Evolutionary conservation across 441 rosid genomes (phyloP), one percentile per base, ranked within the genome.

Genomic region (Capsella rubella): DNA sequence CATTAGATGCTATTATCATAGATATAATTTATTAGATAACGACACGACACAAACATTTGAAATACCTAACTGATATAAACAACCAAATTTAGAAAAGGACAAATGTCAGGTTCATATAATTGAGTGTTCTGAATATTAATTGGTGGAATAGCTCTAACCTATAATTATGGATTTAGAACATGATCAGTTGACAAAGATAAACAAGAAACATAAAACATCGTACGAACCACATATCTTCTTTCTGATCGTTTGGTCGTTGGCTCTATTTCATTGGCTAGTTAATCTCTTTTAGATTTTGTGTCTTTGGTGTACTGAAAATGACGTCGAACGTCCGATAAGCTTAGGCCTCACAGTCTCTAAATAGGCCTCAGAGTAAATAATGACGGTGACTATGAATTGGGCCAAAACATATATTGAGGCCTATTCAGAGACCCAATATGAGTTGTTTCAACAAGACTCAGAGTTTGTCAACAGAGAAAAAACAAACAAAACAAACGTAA

Each of bases 391-490:
- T 25, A 60, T n/a, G 0, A 42, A 52, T n/a, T 75, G 69, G 79
- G 64, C 64, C 43, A 10, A 35, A 1, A 43, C 3, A 49, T 0
- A 49, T 39, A 1, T 12, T 6, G 1, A 76, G 50, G 63, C 76
- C 80, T 61, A 71, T 50, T 64, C 1, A 34, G 1, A 49, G 63
- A 40, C 80, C 76, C 76, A 70, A 56, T 16, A 63, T 12, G 12
- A 54, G 40, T 18, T 43, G 58, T 62, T 25, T 7, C 69, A 75
- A 1, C 8, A 45, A 54, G 6, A 53, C n/a, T 56, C 56, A 21
- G 67, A 55, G 62, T 46, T 21, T 10, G 12, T 63, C 47, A 32
- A 47, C 8, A 32, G 28, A 56, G 39, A 63, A 25, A 27, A 27
- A 66, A 8, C 16, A n/a, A 21, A 31, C 1, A 4, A n/a, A 21